phyloP scores from a whole-genome alignment of 306 rosid species.

The Begonia masoniana region DNA sequence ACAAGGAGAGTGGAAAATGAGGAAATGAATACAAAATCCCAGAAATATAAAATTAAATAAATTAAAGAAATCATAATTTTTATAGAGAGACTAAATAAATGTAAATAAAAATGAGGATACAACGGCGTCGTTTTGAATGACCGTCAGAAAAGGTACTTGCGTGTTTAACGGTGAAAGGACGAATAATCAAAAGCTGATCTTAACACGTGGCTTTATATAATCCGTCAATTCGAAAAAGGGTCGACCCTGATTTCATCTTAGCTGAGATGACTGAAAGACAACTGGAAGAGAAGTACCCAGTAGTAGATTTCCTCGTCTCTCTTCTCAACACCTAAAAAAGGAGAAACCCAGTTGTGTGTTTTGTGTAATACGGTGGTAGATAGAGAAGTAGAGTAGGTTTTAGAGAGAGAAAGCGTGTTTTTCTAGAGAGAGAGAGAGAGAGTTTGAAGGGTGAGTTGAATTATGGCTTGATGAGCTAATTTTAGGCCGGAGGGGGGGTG shows the following conservation, averaged over 20 bases:
- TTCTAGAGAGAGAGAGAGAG: constrained; percentile 3
- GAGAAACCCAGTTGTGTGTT: not conserved
- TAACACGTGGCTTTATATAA: constrained; percentile 7
- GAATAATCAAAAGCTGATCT: constrained; percentile 46
- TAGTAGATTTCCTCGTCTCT: constrained; percentile 7
- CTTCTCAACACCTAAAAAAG: not conserved
- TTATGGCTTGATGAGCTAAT: no score
- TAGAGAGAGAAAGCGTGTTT: not conserved
- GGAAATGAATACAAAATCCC: no score
- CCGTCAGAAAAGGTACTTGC: constrained; percentile 31
- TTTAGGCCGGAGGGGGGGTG: constrained; percentile 16
- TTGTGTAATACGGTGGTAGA: not conserved
- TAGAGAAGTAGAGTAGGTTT: constrained; percentile 2
- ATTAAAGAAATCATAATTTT: no score
- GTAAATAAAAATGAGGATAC: constrained; percentile 17
- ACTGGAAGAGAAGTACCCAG: constrained; percentile 13
- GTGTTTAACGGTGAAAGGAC: constrained; percentile 88
- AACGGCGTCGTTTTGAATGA: constrained; percentile 5
- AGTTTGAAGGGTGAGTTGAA: no score
- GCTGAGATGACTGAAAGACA: constrained; percentile 10
- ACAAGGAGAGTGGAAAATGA: no score
- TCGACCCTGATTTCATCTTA: constrained; percentile 1
- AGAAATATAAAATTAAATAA: not conserved
- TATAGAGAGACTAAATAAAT: no score
- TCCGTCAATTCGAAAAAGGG: constrained; percentile 4